Conservation (phyloP, 495 filamentous ascomycete species). For the Xylaria grammica region DNA sequence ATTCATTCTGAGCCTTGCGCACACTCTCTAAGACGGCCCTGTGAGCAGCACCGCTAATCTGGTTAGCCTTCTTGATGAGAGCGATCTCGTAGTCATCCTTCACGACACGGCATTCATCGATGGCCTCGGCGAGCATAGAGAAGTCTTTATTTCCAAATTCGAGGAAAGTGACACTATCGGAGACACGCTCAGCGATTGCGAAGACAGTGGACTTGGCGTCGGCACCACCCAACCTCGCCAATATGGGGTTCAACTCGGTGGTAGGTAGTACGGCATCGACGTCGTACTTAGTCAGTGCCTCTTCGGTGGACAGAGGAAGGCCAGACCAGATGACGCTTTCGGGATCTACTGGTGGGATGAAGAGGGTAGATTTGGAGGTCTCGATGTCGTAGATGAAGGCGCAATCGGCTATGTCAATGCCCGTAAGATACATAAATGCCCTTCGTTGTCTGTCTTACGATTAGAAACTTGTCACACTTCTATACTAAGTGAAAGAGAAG, state of each 20-base stretch:
- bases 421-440: slow-evolving; percentile 93
- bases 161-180: slow-evolving; percentile 66
- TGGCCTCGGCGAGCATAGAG: slow-evolving; percentile 68
- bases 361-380: slow-evolving; percentile 76
- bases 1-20: slow-evolving; percentile 72
- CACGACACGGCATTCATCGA: slow-evolving; percentile 76
- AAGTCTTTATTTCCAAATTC: slow-evolving; percentile 67
- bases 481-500: slow-evolving; percentile 5
- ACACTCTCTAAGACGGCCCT: slow-evolving; percentile 69
- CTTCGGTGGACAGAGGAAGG: slow-evolving; percentile 74
- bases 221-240: slow-evolving; percentile 53
- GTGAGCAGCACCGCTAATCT: slow-evolving; percentile 78
- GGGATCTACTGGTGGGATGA: slow-evolving; percentile 87
- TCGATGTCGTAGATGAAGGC: slow-evolving; percentile 81
- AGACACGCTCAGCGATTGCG: slow-evolving; percentile 74
- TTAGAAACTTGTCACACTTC: slow-evolving; percentile 13
- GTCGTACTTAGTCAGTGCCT: slow-evolving; percentile 79
- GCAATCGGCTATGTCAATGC: slow-evolving; percentile 81
- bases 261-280: slow-evolving; percentile 77
- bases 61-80: slow-evolving; percentile 81
- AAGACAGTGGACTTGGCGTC: slow-evolving; percentile 61
- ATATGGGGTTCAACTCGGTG: slow-evolving; percentile 69
- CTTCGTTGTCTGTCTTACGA: slow-evolving; percentile 73
- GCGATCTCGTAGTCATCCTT: slow-evolving; percentile 89
- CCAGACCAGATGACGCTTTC: slow-evolving; percentile 97